These are phyloP conservation scores for Penicillium lividum DNA, from an alignment of 495 filamentous ascomycete genomes.

Conservation along the genomic window DNA sequence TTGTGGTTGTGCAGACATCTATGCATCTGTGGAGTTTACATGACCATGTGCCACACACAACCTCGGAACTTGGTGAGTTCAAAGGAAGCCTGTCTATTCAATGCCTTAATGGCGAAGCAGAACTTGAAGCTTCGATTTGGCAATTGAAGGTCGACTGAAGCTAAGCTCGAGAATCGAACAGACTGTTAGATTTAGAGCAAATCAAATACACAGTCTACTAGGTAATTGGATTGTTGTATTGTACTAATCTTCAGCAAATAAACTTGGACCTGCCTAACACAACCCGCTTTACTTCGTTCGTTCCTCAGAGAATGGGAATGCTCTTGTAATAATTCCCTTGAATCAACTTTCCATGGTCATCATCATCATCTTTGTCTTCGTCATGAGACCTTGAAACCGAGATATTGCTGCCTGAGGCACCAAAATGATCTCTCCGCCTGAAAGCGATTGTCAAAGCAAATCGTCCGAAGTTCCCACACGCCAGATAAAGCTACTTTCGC, in stretches of 20 bases:
- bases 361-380: neutral
- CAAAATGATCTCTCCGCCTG: slow-evolving; percentile 12
- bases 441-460: slow-evolving; percentile 3
- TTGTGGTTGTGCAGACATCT: neutral
- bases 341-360: neutral
- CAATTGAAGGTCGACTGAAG: neutral
- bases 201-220: neutral
- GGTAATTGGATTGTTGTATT: neutral
- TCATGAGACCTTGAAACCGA: neutral
- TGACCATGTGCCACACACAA: too few relatives aligned
- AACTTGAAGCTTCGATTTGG: neutral
- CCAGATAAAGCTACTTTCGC: slow-evolving; percentile 4
- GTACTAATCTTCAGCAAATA: neutral
- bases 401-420: slow-evolving; percentile 23
- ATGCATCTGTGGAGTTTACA: neutral
- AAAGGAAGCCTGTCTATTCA: neutral
- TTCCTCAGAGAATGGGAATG: neutral
- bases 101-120: neutral
- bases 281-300: neutral
- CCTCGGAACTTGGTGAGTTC: neutral
- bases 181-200: neutral
- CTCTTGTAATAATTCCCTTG: too few relatives aligned
- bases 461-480: slow-evolving; percentile 1
- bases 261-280: neutral
- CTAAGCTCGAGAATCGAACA: neutral